Conservation (phyloP, 768 basidiomycete genomes). For the Clitopilus hobsonii region DNA sequence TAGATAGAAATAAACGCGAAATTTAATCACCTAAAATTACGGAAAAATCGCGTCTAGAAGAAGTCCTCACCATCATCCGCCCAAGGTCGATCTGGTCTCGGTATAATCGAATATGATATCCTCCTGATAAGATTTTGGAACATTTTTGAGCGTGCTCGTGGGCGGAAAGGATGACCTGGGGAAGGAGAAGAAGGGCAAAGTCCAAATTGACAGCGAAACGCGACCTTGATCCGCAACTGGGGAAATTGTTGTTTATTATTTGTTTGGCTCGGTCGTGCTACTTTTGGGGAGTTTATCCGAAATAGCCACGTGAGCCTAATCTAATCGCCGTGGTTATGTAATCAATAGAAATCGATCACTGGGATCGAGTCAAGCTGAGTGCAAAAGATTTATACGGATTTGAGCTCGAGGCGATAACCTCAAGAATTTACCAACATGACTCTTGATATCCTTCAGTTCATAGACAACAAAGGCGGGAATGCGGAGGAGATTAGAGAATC, state of each 20-base stretch:
- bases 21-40: constrained; percentile 9
- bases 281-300: background rate
- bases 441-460: constrained; percentile 74
- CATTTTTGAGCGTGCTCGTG: background rate
- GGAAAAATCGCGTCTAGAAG: constrained; percentile 20
- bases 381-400: background rate
- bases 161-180: background rate
- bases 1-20: constrained; percentile 22
- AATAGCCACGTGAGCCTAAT: constrained; percentile 2
- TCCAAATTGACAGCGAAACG: constrained; percentile 11
- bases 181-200: constrained; percentile 6
- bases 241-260: constrained; percentile 12
- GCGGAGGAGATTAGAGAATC: constrained; percentile 87
- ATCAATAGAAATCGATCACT: constrained; percentile 1
- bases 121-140: constrained; percentile 52
- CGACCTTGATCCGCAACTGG: constrained; percentile 15
- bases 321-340: constrained; percentile 9
- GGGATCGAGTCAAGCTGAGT: constrained; percentile 10
- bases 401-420: background rate
- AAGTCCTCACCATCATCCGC: constrained; percentile 63
- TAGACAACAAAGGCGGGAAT: constrained; percentile 89
- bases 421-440: constrained; percentile 50
- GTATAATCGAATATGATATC: constrained; percentile 65
- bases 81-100: constrained; percentile 73
- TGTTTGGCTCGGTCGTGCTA: background rate